Percentiles rank a stretch among this genome's conserved stretches.
Conservation (phyloP, 805 yeast genomes). For the Phaffomyces antillensis region DNA sequence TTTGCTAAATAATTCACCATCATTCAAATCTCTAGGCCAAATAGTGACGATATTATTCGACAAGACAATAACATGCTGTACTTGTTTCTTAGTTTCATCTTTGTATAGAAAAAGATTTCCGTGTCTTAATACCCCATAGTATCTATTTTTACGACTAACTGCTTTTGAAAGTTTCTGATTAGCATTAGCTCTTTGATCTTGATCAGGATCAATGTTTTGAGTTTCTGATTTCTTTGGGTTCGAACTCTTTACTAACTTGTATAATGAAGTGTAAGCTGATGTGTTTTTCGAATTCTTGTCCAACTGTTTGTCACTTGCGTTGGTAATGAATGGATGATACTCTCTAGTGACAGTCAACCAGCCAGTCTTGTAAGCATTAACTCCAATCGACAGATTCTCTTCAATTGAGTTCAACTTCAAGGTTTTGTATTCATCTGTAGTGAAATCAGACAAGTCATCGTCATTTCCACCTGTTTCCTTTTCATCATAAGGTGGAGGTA, state of each 20-base stretch:
- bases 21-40: slow-evolving; percentile 78
- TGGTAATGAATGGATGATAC: slow-evolving; percentile 42
- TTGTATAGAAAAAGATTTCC: slow-evolving; percentile 84
- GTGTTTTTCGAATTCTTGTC: slow-evolving; percentile 25
- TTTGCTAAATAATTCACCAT: slow-evolving; percentile 75
- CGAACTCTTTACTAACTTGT: slow-evolving; percentile 41
- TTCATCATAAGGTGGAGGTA: slow-evolving; percentile 20
- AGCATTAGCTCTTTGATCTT: slow-evolving; percentile 4
- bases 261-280: slow-evolving; percentile 55
- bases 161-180: slow-evolving; percentile 25
- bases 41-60: slow-evolving; percentile 62
- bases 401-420: slow-evolving; percentile 57
- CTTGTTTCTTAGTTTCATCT: slow-evolving; percentile 56
- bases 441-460: slow-evolving; percentile 18
- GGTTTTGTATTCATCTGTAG: slow-evolving; percentile 24
- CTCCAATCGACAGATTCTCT: slow-evolving; percentile 52
- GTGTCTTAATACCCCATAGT: slow-evolving; percentile 69
- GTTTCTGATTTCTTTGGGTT: slow-evolving; percentile 14
- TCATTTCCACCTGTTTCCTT: slow-evolving; percentile 14
- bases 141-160: slow-evolving; percentile 48
- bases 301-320: slow-evolving; percentile 30
- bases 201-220: slow-evolving; percentile 5
- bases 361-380: slow-evolving; percentile 58
- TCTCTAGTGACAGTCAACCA: slow-evolving; percentile 85
- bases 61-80: slow-evolving; percentile 73